Conservation (phyloP, 2,329 filamentous ascomycete species). For the Nigrospora sphaerica region DNA sequence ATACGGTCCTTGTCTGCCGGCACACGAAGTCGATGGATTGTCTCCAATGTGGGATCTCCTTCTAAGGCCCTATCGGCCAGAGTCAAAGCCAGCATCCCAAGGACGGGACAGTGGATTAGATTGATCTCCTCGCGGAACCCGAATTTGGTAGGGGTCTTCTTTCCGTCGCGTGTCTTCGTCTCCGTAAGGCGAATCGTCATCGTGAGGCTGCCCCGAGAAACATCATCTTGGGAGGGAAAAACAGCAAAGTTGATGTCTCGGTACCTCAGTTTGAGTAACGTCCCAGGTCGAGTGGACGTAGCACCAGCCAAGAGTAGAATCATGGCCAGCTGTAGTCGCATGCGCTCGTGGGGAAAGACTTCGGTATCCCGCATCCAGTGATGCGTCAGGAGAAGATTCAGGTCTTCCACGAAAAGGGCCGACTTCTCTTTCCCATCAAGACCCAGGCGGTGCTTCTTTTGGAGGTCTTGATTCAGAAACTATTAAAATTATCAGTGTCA, state of each 20-base stretch:
- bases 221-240: slow-evolving; percentile 10
- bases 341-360: slow-evolving; percentile 15
- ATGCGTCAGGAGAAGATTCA: slow-evolving; percentile 12
- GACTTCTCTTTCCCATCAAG: slow-evolving; percentile 14
- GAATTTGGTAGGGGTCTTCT: slow-evolving; percentile 15
- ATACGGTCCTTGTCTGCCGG: too few species aligned
- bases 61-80: slow-evolving; percentile 14
- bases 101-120: slow-evolving; percentile 11
- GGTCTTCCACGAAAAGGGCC: slow-evolving; percentile 13
- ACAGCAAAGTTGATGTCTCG: slow-evolving; percentile 17
- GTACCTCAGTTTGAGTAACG: slow-evolving; percentile 16
- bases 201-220: slow-evolving; percentile 8
- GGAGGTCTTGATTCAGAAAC: slow-evolving; percentile 9
- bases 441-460: slow-evolving; percentile 8
- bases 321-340: slow-evolving; percentile 12
- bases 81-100: slow-evolving; percentile 14
- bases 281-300: slow-evolving; percentile 13
- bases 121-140: slow-evolving; percentile 14
- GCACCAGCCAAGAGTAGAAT: slow-evolving; percentile 13
- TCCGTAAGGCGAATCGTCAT: slow-evolving; percentile 16
- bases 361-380: slow-evolving; percentile 13
- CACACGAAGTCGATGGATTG: too few species aligned
- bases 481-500: slow-evolving; percentile 7
- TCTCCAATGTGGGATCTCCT: too few species aligned
- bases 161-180: slow-evolving; percentile 15